Conservation (phyloP, 2,329 filamentous ascomycete species). For the Epichloe festucae region DNA sequence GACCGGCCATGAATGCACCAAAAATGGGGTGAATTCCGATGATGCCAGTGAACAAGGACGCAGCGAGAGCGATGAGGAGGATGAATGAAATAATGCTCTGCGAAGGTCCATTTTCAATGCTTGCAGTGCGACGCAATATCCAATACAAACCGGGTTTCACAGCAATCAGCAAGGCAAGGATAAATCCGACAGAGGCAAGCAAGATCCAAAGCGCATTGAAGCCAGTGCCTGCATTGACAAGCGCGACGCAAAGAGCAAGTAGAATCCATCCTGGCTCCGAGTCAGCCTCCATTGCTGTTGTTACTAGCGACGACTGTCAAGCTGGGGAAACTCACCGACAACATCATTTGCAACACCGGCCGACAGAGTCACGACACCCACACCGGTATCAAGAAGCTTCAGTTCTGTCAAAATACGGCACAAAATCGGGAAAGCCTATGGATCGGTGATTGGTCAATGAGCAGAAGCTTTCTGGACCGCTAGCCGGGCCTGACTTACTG, state of each 20-base stretch:
- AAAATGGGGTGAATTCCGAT: constrained; percentile 95
- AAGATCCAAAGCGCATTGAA: constrained; percentile 77
- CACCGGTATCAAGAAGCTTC: constrained; percentile 68
- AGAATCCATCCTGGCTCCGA: constrained; percentile 54
- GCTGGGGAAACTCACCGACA: constrained; percentile 15
- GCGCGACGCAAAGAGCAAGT: constrained; percentile 79
- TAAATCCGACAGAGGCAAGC: constrained; percentile 60
- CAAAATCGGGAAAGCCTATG: constrained; percentile 64
- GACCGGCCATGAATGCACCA: constrained; percentile 75
- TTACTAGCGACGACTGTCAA: background rate
- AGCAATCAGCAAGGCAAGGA: constrained; percentile 58
- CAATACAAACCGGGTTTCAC: constrained; percentile 65
- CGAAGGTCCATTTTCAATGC: constrained; percentile 75
- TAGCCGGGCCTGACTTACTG: constrained; percentile 21
- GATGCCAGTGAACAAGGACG: constrained; percentile 75
- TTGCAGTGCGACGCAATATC: constrained; percentile 59
- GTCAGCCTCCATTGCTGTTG: background rate
- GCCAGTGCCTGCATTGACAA: constrained; percentile 78
- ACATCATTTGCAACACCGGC: constrained; percentile 88
- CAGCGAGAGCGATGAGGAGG: constrained; percentile 62
- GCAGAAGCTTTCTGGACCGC: background rate
- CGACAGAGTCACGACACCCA: constrained; percentile 78
- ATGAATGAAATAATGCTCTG: constrained; percentile 77
- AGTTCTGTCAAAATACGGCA: constrained; percentile 89
- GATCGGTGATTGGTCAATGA: background rate